phyloP scores from a whole-genome alignment of 139 green algal genomes.

The Pseudopediastrum boryanum region DNA sequence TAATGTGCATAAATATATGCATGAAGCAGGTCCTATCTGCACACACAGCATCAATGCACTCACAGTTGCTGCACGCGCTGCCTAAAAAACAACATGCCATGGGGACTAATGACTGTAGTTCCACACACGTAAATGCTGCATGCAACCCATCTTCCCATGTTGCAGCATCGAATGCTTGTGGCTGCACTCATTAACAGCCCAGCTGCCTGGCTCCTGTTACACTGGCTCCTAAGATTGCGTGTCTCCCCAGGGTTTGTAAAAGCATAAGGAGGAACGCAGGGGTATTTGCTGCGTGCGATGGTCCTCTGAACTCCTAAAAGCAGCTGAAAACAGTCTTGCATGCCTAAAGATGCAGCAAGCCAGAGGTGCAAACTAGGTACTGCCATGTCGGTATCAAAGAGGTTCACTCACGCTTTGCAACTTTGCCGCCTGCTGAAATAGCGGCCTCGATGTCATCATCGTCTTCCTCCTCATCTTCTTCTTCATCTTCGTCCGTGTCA shows the following conservation, averaged over 20 bases:
- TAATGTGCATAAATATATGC: background rate
- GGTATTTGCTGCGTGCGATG: no score
- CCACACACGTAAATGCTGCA: no score
- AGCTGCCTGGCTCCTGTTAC: no score
- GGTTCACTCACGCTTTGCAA: conserved; percentile 41
- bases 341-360: no score
- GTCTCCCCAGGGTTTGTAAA: no score
- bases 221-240: no score
- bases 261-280: no score
- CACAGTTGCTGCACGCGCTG: background rate
- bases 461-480: conserved; percentile 44
- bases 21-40: background rate
- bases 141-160: background rate
- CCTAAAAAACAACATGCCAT: background rate
- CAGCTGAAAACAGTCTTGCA: no score
- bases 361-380: conserved; percentile 17
- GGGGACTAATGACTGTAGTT: background rate
- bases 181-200: background rate
- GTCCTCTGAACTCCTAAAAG: no score
- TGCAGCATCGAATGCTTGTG: background rate
- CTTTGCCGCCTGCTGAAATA: conserved; percentile 36
- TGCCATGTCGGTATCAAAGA: conserved; percentile 19
- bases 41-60: background rate
- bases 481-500: conserved; percentile 52
- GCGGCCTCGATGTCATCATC: conserved; percentile 41